Evolutionary conservation across 2,329 filamentous ascomycete species (phyloP), one percentile per base, ranked within the genome.

Genomic region (Penicillium concentricum): DNA sequence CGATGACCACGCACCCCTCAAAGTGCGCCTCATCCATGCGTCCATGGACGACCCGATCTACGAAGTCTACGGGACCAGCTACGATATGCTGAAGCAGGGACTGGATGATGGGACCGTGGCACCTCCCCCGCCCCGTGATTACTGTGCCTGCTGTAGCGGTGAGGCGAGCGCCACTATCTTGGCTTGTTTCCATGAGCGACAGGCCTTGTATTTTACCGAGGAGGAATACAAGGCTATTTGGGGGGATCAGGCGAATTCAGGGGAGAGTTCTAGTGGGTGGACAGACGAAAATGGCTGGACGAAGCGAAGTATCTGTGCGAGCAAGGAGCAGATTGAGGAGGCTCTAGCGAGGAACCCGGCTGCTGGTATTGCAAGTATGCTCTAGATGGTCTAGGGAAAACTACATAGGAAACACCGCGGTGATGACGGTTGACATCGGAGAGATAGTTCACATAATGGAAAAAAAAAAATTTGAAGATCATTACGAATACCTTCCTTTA

Each of bases 121-220:
- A 3, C 28, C 44, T 7, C 57, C 58, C 2, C 39, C 37, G 18
- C 22, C 15, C 10, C 18, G 32, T 5, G n/a, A 20, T 1, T 56
- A 53, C 10, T 67, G 66, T 50, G 35, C 61, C 1, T 67, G 64
- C 37, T 68, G 65, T 32, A 38, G 39, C 5, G 65, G 65, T 1
- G 57, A 65, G 26, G 60, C 61, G 1, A 49, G 41, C n/a, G 64
- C 64, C 1, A 39, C 58, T 5, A 67, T 68, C 9, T 43, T 60
- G 4, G 10, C 16, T 12, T 49, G 56, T 5, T 63, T 64, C 20
- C 30, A 51, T 24, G 26, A 58, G 6, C 46, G 57, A 1, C 38
- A 62, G 12, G 62, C 60, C 5, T 51, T 68, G 15, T 55, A 35
- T 16, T 67, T 64, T 26, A 46, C 37, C 15, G 52, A 56, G 18